Base-by-base conservation (phyloP, 306 rosid species). In the Vigna hirtella region DNA sequence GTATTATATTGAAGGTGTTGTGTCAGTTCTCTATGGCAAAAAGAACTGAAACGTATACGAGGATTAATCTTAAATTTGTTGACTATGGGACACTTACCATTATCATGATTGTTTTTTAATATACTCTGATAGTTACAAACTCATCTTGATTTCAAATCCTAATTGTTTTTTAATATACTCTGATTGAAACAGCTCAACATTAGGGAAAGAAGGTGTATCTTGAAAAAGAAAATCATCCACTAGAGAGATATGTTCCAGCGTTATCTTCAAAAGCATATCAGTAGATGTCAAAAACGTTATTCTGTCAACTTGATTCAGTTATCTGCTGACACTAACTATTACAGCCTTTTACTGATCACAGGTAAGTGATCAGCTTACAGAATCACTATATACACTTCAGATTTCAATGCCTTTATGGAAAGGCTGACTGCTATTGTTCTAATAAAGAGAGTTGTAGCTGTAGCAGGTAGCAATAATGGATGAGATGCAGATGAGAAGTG, bases 401-500 rank as follows among this genome's bases (percentile, higher is more conserved):
- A 20, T 45, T 45, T 45, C 13, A 10, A 11, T 45, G 3, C 28
- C 50, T 80, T 55, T 28, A 51, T 55, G 70, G 20, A 30, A 82
- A 34, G 62, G 51, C 4, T 16, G 68, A 24, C 28, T 26, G 28
- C 50, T 42, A 48, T 13, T 40, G 63, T 22, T 78, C 85, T 86
- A 93, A 85, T 87, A 91, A 57, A 93, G 93, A 75, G 97, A 90
- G 93, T 93, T 90, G 85, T 90, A 93, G 75, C 92, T 83, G 79
- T 76, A 88, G 85, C 86, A 91, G 50, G 98, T 93, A 6, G 96
- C 93, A 55, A 85, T 12, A 49, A 93, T 85, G 84, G 98, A 90
- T 47, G 91, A 83, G 85, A 90, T 36, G 28, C 97, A 88, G 81
- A 93, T 77, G 61, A 87, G 40, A 40, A 93, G 84, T n/a, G 94